Percentiles rank a stretch among this genome's conserved stretches.
Conservation (phyloP, 2,329 filamentous ascomycete species). For the Podosphaera fusca region DNA sequence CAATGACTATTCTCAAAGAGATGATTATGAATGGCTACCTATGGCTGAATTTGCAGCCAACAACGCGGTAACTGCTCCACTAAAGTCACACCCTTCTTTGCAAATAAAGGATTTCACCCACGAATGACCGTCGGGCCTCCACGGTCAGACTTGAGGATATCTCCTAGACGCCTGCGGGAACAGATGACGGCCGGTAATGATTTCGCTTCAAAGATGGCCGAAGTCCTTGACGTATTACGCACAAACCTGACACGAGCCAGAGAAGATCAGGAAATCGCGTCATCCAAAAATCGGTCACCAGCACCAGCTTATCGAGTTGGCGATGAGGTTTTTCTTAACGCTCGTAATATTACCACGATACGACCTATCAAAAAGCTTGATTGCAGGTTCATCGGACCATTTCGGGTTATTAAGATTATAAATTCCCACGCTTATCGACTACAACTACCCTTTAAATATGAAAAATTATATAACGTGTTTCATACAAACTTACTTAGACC, state of each 20-base stretch:
- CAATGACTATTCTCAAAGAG: constrained; percentile 5
- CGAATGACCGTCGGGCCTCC: no score
- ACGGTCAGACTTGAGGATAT: neutral
- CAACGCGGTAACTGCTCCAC: constrained; percentile 3
- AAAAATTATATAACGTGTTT: neutral
- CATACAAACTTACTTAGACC: neutral
- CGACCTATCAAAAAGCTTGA: neutral
- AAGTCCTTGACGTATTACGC: neutral
- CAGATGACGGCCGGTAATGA: neutral
- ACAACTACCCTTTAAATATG: neutral
- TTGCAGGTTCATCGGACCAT: neutral
- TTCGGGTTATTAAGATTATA: neutral
- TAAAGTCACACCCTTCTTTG: constrained; percentile 1
- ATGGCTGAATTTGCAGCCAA: constrained; percentile 5
- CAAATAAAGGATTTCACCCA: constrained; percentile 2
- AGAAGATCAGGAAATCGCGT: neutral
- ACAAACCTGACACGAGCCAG: neutral
- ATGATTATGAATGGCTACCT: constrained; percentile 1
- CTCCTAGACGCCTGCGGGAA: neutral
- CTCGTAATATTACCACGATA: neutral
- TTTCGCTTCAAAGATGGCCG: constrained; percentile 1
- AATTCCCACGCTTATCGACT: neutral
- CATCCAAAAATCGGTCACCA: no score
- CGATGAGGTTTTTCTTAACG: no score
- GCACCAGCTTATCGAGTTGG: no score